phyloP scores from a whole-genome alignment of 1,284 basidiomycete genomes.

The Ceratobasidium sp. region DNA sequence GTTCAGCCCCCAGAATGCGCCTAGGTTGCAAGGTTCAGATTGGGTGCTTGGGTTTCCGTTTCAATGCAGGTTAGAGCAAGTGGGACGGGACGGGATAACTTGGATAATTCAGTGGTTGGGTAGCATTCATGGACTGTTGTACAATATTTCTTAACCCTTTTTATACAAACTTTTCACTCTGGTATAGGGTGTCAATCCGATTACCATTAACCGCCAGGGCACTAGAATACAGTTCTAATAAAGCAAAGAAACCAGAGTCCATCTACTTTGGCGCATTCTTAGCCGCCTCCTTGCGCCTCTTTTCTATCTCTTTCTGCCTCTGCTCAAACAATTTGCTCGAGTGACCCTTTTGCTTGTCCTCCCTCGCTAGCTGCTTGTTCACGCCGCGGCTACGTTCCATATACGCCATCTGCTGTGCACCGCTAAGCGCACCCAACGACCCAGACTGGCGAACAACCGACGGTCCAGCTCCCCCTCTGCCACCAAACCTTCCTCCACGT shows the following conservation, averaged over 20 bases:
- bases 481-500: slow-evolving; percentile 47
- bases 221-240: background rate
- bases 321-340: slow-evolving; percentile 73
- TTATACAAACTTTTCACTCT: background rate
- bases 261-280: slow-evolving; percentile 26
- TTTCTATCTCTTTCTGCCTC: slow-evolving; percentile 70
- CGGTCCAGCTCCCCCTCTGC: slow-evolving; percentile 59
- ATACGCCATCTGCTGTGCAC: slow-evolving; percentile 88
- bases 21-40: too few relatives aligned
- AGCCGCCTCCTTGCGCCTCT: slow-evolving; percentile 56
- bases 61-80: background rate
- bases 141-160: slow-evolving; percentile 6
- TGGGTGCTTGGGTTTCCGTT: background rate
- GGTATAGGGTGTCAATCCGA: background rate
- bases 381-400: slow-evolving; percentile 89
- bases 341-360: slow-evolving; percentile 60
- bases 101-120: too few relatives aligned
- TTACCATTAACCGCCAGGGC: background rate
- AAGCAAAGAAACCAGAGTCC: background rate
- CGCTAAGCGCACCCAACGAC: slow-evolving; percentile 81
- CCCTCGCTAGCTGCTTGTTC: slow-evolving; percentile 81
- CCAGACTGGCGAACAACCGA: slow-evolving; percentile 83
- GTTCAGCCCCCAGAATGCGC: too few relatives aligned
- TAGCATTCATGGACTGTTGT: slow-evolving; percentile 23
- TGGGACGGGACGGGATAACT: too few relatives aligned